phyloP scores from a whole-genome alignment of 768 basidiomycete genomes.

The Hericium rajendrae region DNA sequence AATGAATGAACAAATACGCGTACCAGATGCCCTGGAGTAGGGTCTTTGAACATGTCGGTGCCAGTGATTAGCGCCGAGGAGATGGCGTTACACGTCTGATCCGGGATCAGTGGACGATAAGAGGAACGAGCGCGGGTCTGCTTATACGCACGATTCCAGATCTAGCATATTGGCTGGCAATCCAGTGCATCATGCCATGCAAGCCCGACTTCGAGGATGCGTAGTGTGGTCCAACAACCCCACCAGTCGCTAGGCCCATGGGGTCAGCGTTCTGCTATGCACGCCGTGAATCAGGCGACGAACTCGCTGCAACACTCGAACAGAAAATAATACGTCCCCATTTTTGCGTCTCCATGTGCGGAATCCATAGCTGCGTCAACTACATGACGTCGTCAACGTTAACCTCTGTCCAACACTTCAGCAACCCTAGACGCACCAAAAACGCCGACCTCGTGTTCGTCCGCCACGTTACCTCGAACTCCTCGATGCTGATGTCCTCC shows the following conservation, averaged over 20 bases:
- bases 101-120: too few species aligned
- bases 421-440: slow-evolving; percentile 26
- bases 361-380: slow-evolving; percentile 43
- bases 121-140: too few species aligned
- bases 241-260: slow-evolving; percentile 31
- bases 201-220: slow-evolving; percentile 47
- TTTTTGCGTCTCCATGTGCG: slow-evolving; percentile 38
- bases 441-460: slow-evolving; percentile 37
- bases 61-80: slow-evolving; percentile 43
- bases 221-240: slow-evolving; percentile 47
- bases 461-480: slow-evolving; percentile 38
- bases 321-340: slow-evolving; percentile 44
- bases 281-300: background rate
- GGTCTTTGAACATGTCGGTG: slow-evolving; percentile 39
- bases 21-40: slow-evolving; percentile 26
- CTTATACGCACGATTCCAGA: slow-evolving; percentile 38
- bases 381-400: slow-evolving; percentile 19
- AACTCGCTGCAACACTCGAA: slow-evolving; percentile 43
- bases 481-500: slow-evolving; percentile 32
- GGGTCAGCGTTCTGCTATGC: background rate
- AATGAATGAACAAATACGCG: slow-evolving; percentile 1
- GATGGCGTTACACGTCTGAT: slow-evolving; percentile 41
- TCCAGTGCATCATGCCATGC: slow-evolving; percentile 46
- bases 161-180: slow-evolving; percentile 39
- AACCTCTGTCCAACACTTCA: background rate